Conservation (phyloP, 352 stramenopile genomes). For the Phytophthora parvispora region DNA sequence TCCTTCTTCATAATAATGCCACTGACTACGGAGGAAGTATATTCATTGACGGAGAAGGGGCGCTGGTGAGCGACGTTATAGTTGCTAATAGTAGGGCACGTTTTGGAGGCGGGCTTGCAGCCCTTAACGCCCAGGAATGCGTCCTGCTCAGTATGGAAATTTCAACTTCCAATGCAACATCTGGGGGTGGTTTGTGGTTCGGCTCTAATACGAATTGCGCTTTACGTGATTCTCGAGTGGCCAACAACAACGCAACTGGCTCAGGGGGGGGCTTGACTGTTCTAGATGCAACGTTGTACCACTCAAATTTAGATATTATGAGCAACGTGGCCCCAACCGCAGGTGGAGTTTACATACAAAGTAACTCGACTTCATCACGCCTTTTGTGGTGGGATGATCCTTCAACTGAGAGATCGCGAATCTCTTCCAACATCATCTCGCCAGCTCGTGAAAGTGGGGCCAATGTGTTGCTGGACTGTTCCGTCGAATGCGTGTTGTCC, state of each 20-base stretch:
- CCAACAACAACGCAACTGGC: slow-evolving; percentile 27
- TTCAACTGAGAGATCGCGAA: slow-evolving; percentile 17
- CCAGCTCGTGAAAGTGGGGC: slow-evolving; percentile 17
- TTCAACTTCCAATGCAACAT: slow-evolving; percentile 22
- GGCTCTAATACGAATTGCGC: slow-evolving; percentile 26
- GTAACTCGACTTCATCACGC: neutral
- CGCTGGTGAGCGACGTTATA: slow-evolving; percentile 18
- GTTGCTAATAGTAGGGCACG: slow-evolving; percentile 19
- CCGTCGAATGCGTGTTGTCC: slow-evolving; percentile 26
- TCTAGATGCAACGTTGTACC: slow-evolving; percentile 28
- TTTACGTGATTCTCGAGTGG: slow-evolving; percentile 26
- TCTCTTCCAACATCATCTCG: slow-evolving; percentile 34
- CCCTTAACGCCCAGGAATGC: slow-evolving; percentile 20
- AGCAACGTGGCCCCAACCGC: slow-evolving; percentile 35
- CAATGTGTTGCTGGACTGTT: slow-evolving; percentile 43
- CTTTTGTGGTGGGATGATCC: slow-evolving; percentile 9
- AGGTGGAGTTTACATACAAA: slow-evolving; percentile 37
- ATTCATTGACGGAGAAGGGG: slow-evolving; percentile 37
- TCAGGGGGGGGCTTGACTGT: slow-evolving; percentile 47
- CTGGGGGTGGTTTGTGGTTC: slow-evolving; percentile 46
- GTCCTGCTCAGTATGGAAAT: slow-evolving; percentile 23
- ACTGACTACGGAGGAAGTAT: slow-evolving; percentile 35
- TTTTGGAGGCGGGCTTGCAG: slow-evolving; percentile 43
- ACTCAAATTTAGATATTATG: slow-evolving; percentile 44
- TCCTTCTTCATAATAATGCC: slow-evolving; percentile 19